Evolutionary conservation across 1,284 basidiomycete species (phyloP), one percentile per base, ranked within the genome.

Genomic region (Rugosomyces carneus): DNA sequence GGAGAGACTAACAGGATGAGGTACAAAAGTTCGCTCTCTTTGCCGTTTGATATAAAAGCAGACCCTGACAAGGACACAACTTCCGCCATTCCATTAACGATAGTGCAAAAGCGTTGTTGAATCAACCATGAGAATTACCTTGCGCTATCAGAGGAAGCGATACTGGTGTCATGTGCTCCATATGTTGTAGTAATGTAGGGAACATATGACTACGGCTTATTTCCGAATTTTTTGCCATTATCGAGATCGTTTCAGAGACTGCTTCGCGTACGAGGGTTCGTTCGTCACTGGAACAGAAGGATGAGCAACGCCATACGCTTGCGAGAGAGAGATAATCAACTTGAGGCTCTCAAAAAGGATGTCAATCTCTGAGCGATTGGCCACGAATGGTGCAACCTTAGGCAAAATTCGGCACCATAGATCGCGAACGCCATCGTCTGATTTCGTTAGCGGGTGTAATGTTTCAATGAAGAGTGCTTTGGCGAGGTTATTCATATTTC

Each of bases 211-310:
- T 19, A 15, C 52, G 42, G 10, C 49, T 45, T 26, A 23, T 35
- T 34, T 53, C 49, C 26, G 52, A 53, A 1, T 46, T 43, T 39
- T 40, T 53, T 18, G 47, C 49, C 52, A 53, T 48, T 15, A 41
- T 15, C 10, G n/a, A 40, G 18, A 50, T 39, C 31, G 46, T 44
- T 15, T 41, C 46, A 13, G 31, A 40, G 5, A 46, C 52, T n/a
- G 49, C 49, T 34, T 48, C 31, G 4, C 31, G 31, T 8, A 34
- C 31, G n/a, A 8, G 15, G 7, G 31, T 16, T 15, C 31, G 40
- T 11, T 34, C 20, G 43, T 44, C 42, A 16, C 35, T 46, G 18
- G 6, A 36, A 19, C 6, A 24, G 8, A 36, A 18, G 6, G 7
- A 16, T 15, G 21, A 37, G 27, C 36, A 13, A 19, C 15, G 39